Evolutionary conservation across 805 yeast species (phyloP), one percentile per base, ranked within the genome.

Genomic region (Hanseniaspora vineae): DNA sequence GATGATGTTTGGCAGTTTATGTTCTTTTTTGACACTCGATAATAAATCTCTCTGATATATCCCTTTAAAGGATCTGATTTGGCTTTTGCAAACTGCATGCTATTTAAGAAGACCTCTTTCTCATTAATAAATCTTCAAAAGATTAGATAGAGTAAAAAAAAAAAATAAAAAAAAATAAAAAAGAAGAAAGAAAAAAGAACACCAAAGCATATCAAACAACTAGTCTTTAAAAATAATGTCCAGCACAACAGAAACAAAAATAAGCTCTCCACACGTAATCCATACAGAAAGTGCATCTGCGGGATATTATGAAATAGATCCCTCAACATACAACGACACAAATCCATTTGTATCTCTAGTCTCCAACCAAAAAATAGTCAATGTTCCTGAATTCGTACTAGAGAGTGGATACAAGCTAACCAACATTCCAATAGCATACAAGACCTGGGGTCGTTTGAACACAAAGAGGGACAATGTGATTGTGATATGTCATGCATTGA

Each of bases 401-500:
- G 98, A 92, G 59, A 82, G 92, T 46, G 96, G 96, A 4, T 88
- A 85, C 51, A 64, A 70, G 0, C 39, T 44, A 31, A 53, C 52
- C 9, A 70, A 85, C 29, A 86, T 89, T 42, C 97, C 96, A 0
- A 84, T 92, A 19, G 98, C 97, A 2, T 92, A 84, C 68, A 90
- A 90, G 63, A 83, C 95, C 0, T 92, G 97, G 97, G 98, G 98
- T 2, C 71, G 75, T 48, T 71, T 92, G 44, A 88, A 88, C 59
- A 75, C 70, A 8, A 67, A 64, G 2, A 78, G 75, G 9, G 80
- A 80, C 54, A 92, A 92, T 60, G 88, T 81, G 50, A 69, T 92
- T 71, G 78, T 92, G n/a, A 84, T 92, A 13, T 84, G 96, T 56
- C 98, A 92, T 68, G 97, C 98, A 0, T 70, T 92, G 48, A 88